Percentiles rank a stretch among this genome's conserved stretches.
These are phyloP conservation scores for Auriculariales sp. DNA, from an alignment of 768 basidiomycete genomes.

Conservation along the genomic window DNA sequence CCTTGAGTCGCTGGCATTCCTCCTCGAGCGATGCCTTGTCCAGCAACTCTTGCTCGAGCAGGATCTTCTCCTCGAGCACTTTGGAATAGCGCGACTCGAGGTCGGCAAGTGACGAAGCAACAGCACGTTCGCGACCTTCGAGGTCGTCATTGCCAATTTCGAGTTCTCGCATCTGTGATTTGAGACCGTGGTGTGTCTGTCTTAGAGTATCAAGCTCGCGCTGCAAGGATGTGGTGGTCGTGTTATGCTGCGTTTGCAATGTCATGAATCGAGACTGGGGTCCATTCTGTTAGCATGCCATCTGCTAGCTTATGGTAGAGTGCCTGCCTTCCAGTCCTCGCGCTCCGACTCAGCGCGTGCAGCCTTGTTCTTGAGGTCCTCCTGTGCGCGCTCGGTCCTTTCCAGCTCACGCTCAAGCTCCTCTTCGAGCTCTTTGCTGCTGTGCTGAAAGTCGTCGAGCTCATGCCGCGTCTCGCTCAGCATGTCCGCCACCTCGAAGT, in stretches of 20 bases:
- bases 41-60: slow-evolving; percentile 88
- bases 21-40: slow-evolving; percentile 85
- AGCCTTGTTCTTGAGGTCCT: slow-evolving; percentile 62
- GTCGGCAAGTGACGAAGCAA: slow-evolving; percentile 68
- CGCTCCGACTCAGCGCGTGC: slow-evolving; percentile 57
- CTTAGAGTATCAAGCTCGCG: slow-evolving; percentile 76
- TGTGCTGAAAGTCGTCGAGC: slow-evolving; percentile 75
- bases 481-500: slow-evolving; percentile 47
- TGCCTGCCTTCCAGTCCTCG: slow-evolving; percentile 84
- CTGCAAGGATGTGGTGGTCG: slow-evolving; percentile 80
- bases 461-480: slow-evolving; percentile 71
- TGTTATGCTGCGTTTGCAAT: slow-evolving; percentile 81
- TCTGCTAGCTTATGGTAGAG: not conserved
- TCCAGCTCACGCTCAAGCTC: slow-evolving; percentile 87
- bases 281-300: slow-evolving; percentile 1
- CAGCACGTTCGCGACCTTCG: slow-evolving; percentile 85
- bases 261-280: slow-evolving; percentile 71
- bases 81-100: slow-evolving; percentile 81
- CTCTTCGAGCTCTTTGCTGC: slow-evolving; percentile 83
- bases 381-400: slow-evolving; percentile 71
- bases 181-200: slow-evolving; percentile 54
- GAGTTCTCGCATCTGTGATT: slow-evolving; percentile 68
- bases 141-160: slow-evolving; percentile 98
- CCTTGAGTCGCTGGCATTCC: slow-evolving; percentile 77
- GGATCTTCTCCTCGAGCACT: slow-evolving; percentile 89